phyloP scores from a whole-genome alignment of 192 early-diverging fungal genomes.

The Coemansia sp. region DNA sequence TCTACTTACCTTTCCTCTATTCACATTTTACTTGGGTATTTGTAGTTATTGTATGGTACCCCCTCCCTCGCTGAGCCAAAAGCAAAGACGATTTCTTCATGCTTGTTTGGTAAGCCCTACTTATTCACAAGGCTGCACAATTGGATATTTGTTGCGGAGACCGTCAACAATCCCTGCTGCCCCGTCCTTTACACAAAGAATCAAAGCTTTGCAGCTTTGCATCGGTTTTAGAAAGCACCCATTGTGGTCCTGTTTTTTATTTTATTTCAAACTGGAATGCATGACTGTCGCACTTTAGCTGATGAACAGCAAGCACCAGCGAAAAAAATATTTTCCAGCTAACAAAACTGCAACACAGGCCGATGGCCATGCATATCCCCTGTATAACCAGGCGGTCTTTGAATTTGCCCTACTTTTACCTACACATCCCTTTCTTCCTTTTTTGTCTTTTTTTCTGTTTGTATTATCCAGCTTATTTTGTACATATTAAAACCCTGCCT shows the following conservation, averaged over 20 bases:
- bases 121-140: not conserved
- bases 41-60: not conserved
- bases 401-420: not conserved
- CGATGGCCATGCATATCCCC: not conserved
- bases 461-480: not conserved
- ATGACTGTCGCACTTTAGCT: not conserved
- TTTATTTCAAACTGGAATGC: not conserved
- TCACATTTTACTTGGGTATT: not conserved
- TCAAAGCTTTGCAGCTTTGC: not conserved
- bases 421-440: not conserved
- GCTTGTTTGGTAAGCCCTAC: not conserved
- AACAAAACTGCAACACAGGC: not conserved
- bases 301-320: not conserved
- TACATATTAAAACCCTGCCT: not conserved
- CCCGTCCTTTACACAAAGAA: not conserved
- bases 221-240: not conserved
- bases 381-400: not conserved
- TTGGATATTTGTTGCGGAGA: conserved; percentile 4
- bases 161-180: not conserved
- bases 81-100: not conserved
- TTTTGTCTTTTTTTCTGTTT: not conserved
- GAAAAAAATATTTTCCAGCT: not conserved
- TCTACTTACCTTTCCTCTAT: not conserved
- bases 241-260: not conserved
- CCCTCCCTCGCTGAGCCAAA: not conserved